A percentile compares a stretch with the other conserved stretches of the same genome.
phyloP scores from a whole-genome alignment of 805 yeast genomes.

The Cyberlindnera veronae region DNA sequence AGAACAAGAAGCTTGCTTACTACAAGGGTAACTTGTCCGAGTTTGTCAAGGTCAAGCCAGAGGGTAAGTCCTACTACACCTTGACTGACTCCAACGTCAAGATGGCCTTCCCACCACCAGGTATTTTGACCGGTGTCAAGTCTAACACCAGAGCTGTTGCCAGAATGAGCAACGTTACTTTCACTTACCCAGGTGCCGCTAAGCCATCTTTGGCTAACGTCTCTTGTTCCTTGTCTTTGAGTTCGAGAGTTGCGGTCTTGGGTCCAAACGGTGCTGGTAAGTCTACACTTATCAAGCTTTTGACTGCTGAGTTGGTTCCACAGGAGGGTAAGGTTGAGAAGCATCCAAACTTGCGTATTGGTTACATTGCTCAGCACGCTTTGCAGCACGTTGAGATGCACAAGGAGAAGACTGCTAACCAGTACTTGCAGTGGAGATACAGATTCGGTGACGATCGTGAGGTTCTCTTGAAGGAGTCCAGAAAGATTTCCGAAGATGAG shows the following conservation, averaged over 20 bases:
- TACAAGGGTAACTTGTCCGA: conserved; percentile 95
- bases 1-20: conserved; percentile 88
- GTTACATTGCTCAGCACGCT: conserved; percentile 98
- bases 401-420: conserved; percentile 96
- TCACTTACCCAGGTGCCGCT: conserved; percentile 83
- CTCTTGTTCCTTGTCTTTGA: conserved; percentile 85
- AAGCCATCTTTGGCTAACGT: conserved; percentile 79
- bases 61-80: conserved; percentile 93
- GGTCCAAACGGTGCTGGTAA: conserved; percentile 99
- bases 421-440: conserved; percentile 97
- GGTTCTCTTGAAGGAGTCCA: conserved; percentile 86
- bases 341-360: conserved; percentile 97
- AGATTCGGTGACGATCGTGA: conserved; percentile 98
- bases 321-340: conserved; percentile 88
- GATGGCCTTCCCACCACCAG: conserved; percentile 99
- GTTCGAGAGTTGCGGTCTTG: conserved; percentile 94
- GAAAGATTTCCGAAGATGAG: conserved; percentile 81
- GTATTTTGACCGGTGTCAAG: conserved; percentile 94
- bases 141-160: conserved; percentile 94
- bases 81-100: conserved; percentile 88
- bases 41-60: conserved; percentile 89
- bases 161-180: conserved; percentile 78
- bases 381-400: conserved; percentile 96
- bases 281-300: conserved; percentile 87
- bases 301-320: conserved; percentile 91